Evolutionary conservation across 177 flowering plant genomes (phyloP), one percentile per base, ranked within the genome.

Genomic region (Vitis hybrid): DNA sequence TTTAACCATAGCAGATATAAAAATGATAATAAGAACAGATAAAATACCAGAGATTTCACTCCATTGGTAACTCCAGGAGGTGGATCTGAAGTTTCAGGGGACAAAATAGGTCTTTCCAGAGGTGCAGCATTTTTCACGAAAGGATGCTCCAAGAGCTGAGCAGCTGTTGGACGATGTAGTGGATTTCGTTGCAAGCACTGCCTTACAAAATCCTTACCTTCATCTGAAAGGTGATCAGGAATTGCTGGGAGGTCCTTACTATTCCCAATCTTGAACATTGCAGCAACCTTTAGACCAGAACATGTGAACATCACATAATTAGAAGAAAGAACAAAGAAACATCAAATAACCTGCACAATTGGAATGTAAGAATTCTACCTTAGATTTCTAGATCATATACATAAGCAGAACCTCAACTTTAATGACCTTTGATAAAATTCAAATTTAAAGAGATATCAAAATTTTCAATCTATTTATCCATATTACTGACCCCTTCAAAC

Each of bases 221-320:
- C 95, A 60, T 84, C 87, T 17, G 96, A 92, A 66, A 92, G 88
- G 75, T 87, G 74, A 66, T 90, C 89, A 65, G 97, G 97, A 71
- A 91, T 91, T 52, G 71, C 75, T 4, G 97, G 97, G 68, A 88
- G 89, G 64, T 92, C 97, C 78, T 86, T 92, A 75, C 97, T 86
- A 57, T 92, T 90, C 69, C 94, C 97, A 75, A 91, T 85, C 77
- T 92, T 92, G 81, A 93, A 91, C 87, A 91, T 87, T 49, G 97
- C 98, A 68, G 97, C 92, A 68, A 89, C 90, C 97, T 91, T 70
- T 51, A 64, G 17, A 58, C 54, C 60, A 70, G 44, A 80, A 71
- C 63, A 79, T 38, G 28, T 63, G 71, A 55, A 71, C 31, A 65
- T 58, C 68, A 64, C 60, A 71, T 19, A 51, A 67, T 2, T 14